Conservation (phyloP, 1,284 basidiomycete species). For the Pseudozyma flocculosa region DNA sequence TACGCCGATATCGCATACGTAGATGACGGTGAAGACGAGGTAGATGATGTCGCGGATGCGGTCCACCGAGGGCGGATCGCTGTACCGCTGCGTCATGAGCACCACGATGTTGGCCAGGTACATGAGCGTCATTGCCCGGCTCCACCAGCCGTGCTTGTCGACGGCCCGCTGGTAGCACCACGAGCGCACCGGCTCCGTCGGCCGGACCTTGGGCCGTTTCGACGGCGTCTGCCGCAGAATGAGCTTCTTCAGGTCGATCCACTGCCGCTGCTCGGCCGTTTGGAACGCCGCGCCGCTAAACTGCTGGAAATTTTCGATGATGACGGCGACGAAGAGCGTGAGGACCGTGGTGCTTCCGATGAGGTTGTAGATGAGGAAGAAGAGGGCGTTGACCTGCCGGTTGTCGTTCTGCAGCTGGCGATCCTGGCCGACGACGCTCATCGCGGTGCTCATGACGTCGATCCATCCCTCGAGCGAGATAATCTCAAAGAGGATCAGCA, state of each 20-base stretch:
- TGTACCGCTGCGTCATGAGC: constrained; percentile 82
- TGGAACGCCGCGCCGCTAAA: constrained; percentile 71
- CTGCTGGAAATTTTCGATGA: constrained; percentile 89
- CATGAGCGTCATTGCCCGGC: constrained; percentile 74
- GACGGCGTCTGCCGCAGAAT: constrained; percentile 85
- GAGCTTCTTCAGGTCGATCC: constrained; percentile 88
- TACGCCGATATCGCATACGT: constrained; percentile 75
- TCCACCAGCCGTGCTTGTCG: constrained; percentile 93
- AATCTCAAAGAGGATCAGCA: constrained; percentile 94
- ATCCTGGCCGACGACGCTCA: constrained; percentile 71
- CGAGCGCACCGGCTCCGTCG: constrained; percentile 65
- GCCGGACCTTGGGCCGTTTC: constrained; percentile 70
- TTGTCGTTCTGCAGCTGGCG: constrained; percentile 48
- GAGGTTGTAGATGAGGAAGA: constrained; percentile 90
- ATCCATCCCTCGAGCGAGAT: constrained; percentile 93
- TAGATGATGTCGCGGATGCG: constrained; percentile 76
- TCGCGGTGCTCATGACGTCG: constrained; percentile 81
- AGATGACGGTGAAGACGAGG: constrained; percentile 72
- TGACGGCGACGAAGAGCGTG: constrained; percentile 68
- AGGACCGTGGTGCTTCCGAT: constrained; percentile 79
- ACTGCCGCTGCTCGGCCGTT: constrained; percentile 87
- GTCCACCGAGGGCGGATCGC: constrained; percentile 65
- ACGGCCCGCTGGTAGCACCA: constrained; percentile 94
- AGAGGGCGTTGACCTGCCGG: constrained; percentile 69
- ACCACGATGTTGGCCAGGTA: constrained; percentile 82